Evolutionary conservation across 129 eudicot species (phyloP).

Genomic region (Apium graveolens): DNA sequence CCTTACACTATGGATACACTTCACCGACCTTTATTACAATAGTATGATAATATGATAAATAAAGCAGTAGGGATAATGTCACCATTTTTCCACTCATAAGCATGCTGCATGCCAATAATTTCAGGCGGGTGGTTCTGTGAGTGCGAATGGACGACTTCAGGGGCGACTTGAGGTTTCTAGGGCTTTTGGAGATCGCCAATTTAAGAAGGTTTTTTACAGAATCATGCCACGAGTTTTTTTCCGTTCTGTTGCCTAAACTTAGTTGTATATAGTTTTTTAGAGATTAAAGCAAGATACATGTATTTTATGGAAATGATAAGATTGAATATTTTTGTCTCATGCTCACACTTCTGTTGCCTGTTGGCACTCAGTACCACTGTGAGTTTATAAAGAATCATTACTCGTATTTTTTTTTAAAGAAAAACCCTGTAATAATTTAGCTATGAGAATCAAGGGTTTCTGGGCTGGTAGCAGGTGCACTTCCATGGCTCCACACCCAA

Average conservation of each 20-base stretch:
- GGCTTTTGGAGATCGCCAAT: conserved; percentile 71
- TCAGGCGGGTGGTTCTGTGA: conserved; percentile 64
- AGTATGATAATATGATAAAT: too few species aligned
- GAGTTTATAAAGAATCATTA: neutral
- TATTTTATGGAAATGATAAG: neutral
- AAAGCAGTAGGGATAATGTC: too few species aligned
- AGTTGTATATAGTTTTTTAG: neutral
- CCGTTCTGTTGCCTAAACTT: neutral
- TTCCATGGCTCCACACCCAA: neutral
- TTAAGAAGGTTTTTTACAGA: conserved; percentile 42
- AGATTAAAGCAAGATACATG: too few species aligned
- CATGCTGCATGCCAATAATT: neutral
- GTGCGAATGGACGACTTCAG: conserved; percentile 63
- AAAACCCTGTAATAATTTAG: neutral
- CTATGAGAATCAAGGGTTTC: neutral
- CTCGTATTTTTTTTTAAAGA: too few species aligned
- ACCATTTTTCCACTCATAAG: neutral
- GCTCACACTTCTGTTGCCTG: neutral
- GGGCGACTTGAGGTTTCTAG: conserved; percentile 70
- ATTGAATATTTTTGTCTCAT: neutral
- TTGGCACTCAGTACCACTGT: neutral
- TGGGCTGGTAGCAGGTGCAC: neutral
- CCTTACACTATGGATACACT: neutral
- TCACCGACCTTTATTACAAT: neutral
- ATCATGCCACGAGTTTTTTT: neutral